Evolutionary conservation across 495 filamentous ascomycete species (phyloP).

Genomic region (Chaetomium fimeti): DNA sequence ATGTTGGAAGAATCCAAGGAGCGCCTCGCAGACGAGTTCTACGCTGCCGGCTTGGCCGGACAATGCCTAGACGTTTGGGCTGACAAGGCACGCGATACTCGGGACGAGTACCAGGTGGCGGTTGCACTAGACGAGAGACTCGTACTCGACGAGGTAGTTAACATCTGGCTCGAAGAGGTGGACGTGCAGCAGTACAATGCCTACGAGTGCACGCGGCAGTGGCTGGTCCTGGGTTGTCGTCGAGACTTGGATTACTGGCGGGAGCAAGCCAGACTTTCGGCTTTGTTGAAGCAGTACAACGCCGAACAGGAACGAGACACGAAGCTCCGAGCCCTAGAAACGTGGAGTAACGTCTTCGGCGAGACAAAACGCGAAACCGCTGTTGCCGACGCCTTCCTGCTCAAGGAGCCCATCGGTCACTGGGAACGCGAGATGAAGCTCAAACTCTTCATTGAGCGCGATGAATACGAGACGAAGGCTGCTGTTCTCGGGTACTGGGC

Average conservation of each 20-base stretch:
- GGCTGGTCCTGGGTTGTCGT: constrained; percentile 19
- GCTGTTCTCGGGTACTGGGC: constrained; percentile 28
- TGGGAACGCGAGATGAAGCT: constrained; percentile 34
- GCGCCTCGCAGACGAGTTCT: constrained; percentile 29
- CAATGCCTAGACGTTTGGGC: constrained; percentile 24
- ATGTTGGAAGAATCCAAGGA: constrained; percentile 29
- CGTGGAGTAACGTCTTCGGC: constrained; percentile 19
- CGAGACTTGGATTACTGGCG: constrained; percentile 29
- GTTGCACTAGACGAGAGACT: constrained; percentile 31
- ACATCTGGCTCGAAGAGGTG: constrained; percentile 36
- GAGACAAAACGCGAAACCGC: constrained; percentile 1
- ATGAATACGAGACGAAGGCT: constrained; percentile 23
- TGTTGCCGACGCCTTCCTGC: constrained; percentile 26
- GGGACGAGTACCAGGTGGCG: constrained; percentile 27
- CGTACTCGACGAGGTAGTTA: constrained; percentile 32
- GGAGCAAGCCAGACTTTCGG: constrained; percentile 29
- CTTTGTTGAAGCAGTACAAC: constrained; percentile 25
- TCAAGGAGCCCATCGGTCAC: constrained; percentile 22
- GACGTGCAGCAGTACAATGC: constrained; percentile 26
- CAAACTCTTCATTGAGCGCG: constrained; percentile 18
- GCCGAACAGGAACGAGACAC: constrained; percentile 15
- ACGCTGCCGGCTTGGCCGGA: background rate
- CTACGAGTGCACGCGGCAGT: constrained; percentile 23
- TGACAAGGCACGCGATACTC: constrained; percentile 17
- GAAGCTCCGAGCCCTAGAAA: constrained; percentile 17